These are phyloP conservation scores for Xerocomus spinulosus DNA, from an alignment of 768 basidiomycete species.

Conservation along the genomic window DNA sequence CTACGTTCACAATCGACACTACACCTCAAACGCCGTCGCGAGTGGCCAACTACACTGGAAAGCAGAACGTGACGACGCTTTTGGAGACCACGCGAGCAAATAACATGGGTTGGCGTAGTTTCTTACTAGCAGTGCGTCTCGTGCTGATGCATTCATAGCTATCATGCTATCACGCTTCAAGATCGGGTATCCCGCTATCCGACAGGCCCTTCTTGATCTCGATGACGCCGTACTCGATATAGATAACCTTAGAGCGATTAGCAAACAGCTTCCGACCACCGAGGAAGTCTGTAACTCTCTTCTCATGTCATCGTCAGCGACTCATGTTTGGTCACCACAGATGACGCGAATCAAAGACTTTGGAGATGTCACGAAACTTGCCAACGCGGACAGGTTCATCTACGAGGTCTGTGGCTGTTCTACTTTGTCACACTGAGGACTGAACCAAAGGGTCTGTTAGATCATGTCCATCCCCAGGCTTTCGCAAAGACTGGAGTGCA, in stretches of 20 bases:
- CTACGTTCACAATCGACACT: conserved; percentile 62
- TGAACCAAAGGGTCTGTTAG: conserved; percentile 35
- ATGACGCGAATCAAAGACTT: conserved; percentile 62
- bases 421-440: not conserved
- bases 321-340: conserved; percentile 36
- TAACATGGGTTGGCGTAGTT: conserved; percentile 58
- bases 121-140: not conserved
- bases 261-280: conserved; percentile 68
- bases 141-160: conserved; percentile 38
- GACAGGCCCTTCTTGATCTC: conserved; percentile 64
- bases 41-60: conserved; percentile 39
- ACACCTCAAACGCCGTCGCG: conserved; percentile 40
- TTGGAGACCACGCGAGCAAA: conserved; percentile 80
- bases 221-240: conserved; percentile 63
- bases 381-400: conserved; percentile 84
- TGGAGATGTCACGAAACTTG: conserved; percentile 66
- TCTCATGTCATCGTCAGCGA: no score
- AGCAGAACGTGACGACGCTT: conserved; percentile 62
- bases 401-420: conserved; percentile 47
- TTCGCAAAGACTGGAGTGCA: conserved; percentile 67
- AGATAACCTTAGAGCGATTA: conserved; percentile 75
- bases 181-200: conserved; percentile 57
- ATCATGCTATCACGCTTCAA: conserved; percentile 84
- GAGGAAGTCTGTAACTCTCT: conserved; percentile 58
- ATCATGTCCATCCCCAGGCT: conserved; percentile 77